phyloP scores from a whole-genome alignment of 1,139 yeast species.

The Geotrichum klebahnii region DNA sequence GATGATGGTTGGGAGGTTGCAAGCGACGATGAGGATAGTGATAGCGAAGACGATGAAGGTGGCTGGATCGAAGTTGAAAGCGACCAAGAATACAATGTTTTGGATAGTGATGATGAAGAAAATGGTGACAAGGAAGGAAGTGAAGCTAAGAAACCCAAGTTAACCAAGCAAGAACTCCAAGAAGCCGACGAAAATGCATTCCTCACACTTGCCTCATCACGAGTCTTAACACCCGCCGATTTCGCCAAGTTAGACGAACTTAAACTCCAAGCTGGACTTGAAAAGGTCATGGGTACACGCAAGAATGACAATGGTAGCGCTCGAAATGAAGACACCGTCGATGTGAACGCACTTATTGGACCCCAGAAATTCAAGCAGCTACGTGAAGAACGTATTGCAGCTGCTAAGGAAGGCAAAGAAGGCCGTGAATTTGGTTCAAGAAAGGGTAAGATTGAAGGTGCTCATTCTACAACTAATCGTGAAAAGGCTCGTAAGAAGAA shows the following conservation, averaged over 20 bases:
- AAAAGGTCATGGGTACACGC: constrained; percentile 56
- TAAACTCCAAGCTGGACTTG: constrained; percentile 65
- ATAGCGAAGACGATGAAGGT: constrained; percentile 48
- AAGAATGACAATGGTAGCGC: constrained; percentile 40
- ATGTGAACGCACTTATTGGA: constrained; percentile 74
- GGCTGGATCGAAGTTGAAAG: constrained; percentile 55
- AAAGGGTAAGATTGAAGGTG: constrained; percentile 59
- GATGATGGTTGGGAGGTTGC: constrained; percentile 47
- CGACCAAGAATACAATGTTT: constrained; percentile 45
- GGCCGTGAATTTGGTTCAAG: constrained; percentile 88
- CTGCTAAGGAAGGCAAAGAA: constrained; percentile 84
- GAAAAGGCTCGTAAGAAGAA: constrained; percentile 98
- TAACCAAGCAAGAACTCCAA: constrained; percentile 28
- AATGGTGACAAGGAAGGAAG: no score
- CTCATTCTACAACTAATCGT: constrained; percentile 87
- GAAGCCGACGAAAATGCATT: constrained; percentile 47
- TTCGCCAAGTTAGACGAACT: constrained; percentile 91
- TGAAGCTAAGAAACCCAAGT: constrained; percentile 28
- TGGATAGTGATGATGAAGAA: constrained; percentile 61
- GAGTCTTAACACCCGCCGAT: constrained; percentile 93
- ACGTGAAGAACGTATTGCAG: constrained; percentile 86
- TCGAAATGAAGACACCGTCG: constrained; percentile 76
- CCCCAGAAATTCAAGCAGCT: constrained; percentile 77
- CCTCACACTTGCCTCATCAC: constrained; percentile 61
- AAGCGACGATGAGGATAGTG: constrained; percentile 47